phyloP scores from a whole-genome alignment of 768 basidiomycete genomes.

The Pholiota microspora region DNA sequence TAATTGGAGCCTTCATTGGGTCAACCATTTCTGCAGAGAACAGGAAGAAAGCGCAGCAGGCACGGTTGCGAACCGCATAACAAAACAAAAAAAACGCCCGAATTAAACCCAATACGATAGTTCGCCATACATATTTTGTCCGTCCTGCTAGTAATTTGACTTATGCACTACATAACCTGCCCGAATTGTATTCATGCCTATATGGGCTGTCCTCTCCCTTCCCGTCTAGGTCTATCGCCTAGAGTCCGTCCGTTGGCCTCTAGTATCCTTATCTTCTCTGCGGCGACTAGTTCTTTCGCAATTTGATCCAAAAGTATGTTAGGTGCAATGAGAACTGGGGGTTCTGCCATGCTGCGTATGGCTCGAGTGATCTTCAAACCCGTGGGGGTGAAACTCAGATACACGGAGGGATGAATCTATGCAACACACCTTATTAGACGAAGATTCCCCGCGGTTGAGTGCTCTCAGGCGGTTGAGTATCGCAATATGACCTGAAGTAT shows the following conservation, averaged over 20 bases:
- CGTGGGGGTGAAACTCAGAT: neutral
- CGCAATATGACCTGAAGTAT: conserved; percentile 48
- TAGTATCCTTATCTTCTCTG: conserved; percentile 63
- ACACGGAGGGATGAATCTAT: neutral
- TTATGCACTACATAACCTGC: neutral
- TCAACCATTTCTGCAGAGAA: conserved; percentile 75
- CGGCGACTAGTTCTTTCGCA: conserved; percentile 62
- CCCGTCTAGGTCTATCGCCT: conserved; percentile 16
- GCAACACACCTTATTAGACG: conserved; percentile 45
- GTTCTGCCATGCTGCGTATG: conserved; percentile 48
- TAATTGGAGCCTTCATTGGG: conserved; percentile 79
- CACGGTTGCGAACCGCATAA: conserved; percentile 61
- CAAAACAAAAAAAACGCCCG: neutral
- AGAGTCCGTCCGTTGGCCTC: conserved; percentile 33
- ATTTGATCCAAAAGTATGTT: conserved; percentile 54
- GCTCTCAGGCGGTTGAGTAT: conserved; percentile 48
- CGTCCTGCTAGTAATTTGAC: neutral
- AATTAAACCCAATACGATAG: too few species aligned
- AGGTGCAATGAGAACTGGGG: conserved; percentile 41
- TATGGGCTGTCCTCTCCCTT: conserved; percentile 6
- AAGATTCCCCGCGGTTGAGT: conserved; percentile 46
- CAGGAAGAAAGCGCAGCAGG: conserved; percentile 60
- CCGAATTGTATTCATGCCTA: too few species aligned
- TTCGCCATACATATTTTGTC: neutral
- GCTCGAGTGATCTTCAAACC: conserved; percentile 51